Conservation (phyloP, 805 yeast genomes). For the Zygoascus flipseniorum region DNA sequence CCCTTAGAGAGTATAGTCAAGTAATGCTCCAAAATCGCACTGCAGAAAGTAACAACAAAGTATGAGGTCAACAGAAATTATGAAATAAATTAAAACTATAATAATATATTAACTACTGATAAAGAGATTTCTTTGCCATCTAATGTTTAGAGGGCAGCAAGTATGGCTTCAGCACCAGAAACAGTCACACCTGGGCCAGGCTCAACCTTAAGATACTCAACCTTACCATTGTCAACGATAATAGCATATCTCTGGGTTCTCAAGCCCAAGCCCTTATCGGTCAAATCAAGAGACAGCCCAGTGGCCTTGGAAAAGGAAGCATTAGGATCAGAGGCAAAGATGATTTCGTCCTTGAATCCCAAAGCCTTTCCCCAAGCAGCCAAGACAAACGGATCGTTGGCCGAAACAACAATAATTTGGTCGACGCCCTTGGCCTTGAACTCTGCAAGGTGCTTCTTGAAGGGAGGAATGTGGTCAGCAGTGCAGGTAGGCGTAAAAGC, state of each 20-base stretch:
- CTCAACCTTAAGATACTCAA: conserved; percentile 45
- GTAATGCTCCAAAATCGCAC: neutral
- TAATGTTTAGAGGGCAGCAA: conserved; percentile 13
- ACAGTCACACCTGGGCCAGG: conserved; percentile 35
- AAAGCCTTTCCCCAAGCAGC: conserved; percentile 58
- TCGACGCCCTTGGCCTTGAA: conserved; percentile 56
- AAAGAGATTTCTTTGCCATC: too few species aligned
- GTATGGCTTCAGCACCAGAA: conserved; percentile 39
- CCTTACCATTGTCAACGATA: conserved; percentile 51
- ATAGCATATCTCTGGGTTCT: conserved; percentile 69
- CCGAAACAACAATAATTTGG: conserved; percentile 51
- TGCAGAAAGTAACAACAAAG: too few species aligned
- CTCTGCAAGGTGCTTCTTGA: conserved; percentile 39
- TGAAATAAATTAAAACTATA: too few species aligned
- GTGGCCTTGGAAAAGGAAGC: conserved; percentile 49
- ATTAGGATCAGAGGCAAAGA: conserved; percentile 61
- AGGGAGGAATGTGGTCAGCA: conserved; percentile 64
- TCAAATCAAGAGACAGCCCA: conserved; percentile 51
- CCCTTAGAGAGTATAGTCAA: neutral
- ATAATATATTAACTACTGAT: too few species aligned
- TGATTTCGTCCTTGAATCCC: conserved; percentile 30
- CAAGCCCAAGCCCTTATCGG: conserved; percentile 44
- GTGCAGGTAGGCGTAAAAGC: conserved; percentile 84
- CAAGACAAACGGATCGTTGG: conserved; percentile 64
- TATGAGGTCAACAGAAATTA: too few species aligned